phyloP scores from a whole-genome alignment of 2,329 filamentous ascomycete genomes.

The Coniochaeta hoffmannii region DNA sequence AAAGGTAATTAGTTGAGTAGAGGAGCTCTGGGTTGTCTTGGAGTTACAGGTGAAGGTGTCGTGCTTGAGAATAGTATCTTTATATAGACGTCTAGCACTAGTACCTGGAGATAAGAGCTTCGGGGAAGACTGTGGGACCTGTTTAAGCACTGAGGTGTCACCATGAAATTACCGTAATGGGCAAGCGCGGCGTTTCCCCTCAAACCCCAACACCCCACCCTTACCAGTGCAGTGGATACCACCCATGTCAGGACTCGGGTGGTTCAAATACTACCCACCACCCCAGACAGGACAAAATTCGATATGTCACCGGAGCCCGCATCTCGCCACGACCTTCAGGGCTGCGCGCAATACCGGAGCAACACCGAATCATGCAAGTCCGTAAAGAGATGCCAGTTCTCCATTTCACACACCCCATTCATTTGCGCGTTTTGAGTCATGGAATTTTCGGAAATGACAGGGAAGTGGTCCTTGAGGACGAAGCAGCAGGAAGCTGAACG shows the following conservation, averaged over 20 bases:
- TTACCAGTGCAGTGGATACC: neutral
- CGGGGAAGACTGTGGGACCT: too few relatives aligned
- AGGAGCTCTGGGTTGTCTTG: neutral
- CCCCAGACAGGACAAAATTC: constrained; percentile 6
- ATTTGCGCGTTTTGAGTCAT: neutral
- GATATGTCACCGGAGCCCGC: constrained; percentile 15
- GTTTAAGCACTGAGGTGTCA: too few relatives aligned
- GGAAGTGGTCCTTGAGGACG: constrained; percentile 20
- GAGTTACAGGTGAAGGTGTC: neutral
- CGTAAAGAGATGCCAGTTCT: neutral
- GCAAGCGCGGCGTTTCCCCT: neutral
- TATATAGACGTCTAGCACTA: neutral
- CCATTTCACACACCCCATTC: neutral
- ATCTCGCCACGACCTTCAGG: too few relatives aligned
- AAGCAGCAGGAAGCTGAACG: constrained; percentile 25
- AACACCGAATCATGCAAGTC: constrained; percentile 6
- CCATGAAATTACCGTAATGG: neutral
- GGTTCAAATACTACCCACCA: neutral
- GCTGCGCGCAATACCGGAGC: neutral
- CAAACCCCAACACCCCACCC: too few relatives aligned
- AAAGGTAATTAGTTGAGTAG: neutral
- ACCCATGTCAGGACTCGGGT: constrained; percentile 4
- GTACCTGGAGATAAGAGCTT: too few relatives aligned
- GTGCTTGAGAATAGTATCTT: neutral
- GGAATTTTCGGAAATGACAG: constrained; percentile 5